Conservation (phyloP, 345 rosid species). For the Crucihimalaya himalaica region DNA sequence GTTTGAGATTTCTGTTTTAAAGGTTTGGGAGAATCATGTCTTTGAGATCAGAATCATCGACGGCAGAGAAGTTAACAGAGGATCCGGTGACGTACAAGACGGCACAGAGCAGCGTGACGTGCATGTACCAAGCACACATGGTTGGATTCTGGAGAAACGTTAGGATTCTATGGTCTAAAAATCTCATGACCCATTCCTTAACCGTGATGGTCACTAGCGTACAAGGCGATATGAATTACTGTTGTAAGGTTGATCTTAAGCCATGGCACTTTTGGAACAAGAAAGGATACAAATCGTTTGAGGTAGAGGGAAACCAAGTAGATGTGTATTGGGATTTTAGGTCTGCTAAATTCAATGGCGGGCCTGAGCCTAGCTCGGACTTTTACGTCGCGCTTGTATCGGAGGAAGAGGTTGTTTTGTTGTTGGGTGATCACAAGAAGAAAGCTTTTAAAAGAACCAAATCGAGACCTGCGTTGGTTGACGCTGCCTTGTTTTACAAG, state of each 20-base stretch:
- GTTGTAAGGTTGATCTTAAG: slow-evolving; percentile 71
- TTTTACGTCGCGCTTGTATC: slow-evolving; percentile 76
- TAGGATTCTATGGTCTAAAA: slow-evolving; percentile 66
- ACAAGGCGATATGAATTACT: slow-evolving; percentile 52
- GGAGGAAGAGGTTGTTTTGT: slow-evolving; percentile 73
- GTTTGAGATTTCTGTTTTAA: neutral
- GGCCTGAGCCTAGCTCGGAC: slow-evolving; percentile 74
- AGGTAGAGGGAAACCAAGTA: slow-evolving; percentile 58
- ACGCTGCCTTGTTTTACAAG: slow-evolving; percentile 65
- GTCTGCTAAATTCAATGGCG: slow-evolving; percentile 66
- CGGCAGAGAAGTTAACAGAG: slow-evolving; percentile 52
- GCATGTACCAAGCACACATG: slow-evolving; percentile 65
- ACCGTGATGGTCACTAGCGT: slow-evolving; percentile 54
- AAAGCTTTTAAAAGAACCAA: slow-evolving; percentile 84
- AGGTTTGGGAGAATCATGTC: slow-evolving; percentile 15
- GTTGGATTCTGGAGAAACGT: slow-evolving; percentile 64
- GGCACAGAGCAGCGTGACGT: slow-evolving; percentile 70
- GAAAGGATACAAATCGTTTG: slow-evolving; percentile 66
- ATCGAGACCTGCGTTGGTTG: slow-evolving; percentile 70
- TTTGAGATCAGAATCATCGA: slow-evolving; percentile 4
- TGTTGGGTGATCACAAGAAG: slow-evolving; percentile 77
- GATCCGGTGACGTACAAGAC: slow-evolving; percentile 54
- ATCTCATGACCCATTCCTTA: slow-evolving; percentile 68
- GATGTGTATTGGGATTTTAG: slow-evolving; percentile 79
- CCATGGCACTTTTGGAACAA: slow-evolving; percentile 90